phyloP scores from a whole-genome alignment of 139 green algal species.

The Coelastrella sp. region DNA sequence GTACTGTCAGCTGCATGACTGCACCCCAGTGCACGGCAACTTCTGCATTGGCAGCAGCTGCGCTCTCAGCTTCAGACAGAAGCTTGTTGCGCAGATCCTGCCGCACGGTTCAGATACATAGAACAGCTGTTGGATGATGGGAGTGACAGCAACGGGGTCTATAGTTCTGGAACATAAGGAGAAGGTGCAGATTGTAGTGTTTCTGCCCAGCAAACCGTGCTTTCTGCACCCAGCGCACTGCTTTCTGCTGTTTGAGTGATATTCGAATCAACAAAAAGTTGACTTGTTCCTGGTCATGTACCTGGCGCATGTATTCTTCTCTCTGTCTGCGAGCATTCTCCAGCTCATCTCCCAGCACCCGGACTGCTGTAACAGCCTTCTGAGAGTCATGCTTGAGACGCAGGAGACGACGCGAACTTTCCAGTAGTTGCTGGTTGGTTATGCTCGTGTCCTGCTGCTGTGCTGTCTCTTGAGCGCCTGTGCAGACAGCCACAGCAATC shows the following conservation, averaged over 20 bases:
- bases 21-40: slow-evolving; percentile 80
- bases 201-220: too few relatives aligned
- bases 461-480: slow-evolving; percentile 67
- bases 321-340: slow-evolving; percentile 67
- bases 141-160: too few relatives aligned
- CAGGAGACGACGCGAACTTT: slow-evolving; percentile 71
- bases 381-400: slow-evolving; percentile 67
- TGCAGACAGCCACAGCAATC: too few relatives aligned
- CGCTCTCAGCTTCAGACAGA: slow-evolving; percentile 80
- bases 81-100: slow-evolving; percentile 80
- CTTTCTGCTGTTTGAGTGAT: too few relatives aligned
- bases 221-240: too few relatives aligned
- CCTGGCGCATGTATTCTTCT: slow-evolving; percentile 77
- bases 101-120: too few relatives aligned
- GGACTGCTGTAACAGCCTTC: slow-evolving; percentile 68
- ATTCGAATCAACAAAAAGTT: too few relatives aligned
- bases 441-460: slow-evolving; percentile 70
- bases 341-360: slow-evolving; percentile 68
- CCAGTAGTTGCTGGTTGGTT: slow-evolving; percentile 76
- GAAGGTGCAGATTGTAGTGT: too few relatives aligned
- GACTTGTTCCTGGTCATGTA: too few relatives aligned
- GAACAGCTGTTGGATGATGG: too few relatives aligned
- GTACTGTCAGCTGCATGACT: slow-evolving; percentile 75
- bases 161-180: too few relatives aligned
- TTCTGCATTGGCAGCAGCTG: slow-evolving; percentile 74